Evolutionary conservation across 345 rosid genomes (phyloP).

Genomic region (Camelina sativa): DNA sequence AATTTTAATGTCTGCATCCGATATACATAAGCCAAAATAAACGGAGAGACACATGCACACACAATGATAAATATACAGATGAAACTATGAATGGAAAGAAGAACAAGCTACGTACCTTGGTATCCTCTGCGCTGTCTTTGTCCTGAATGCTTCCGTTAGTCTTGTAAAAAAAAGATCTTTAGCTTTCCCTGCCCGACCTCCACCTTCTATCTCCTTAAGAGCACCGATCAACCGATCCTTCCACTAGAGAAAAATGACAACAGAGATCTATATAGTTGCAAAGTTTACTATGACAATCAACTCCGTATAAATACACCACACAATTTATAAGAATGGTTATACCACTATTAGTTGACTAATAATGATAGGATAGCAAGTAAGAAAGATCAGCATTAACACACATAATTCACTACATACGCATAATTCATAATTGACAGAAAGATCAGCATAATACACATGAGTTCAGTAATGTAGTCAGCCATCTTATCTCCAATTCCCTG

Average conservation of each 20-base stretch:
- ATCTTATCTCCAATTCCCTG: conserved; percentile 86
- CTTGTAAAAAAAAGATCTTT: conserved; percentile 52
- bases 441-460: conserved; percentile 13
- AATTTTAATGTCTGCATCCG: conserved; percentile 14
- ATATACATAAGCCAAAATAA: conserved; percentile 6
- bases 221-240: conserved; percentile 79
- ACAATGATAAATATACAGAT: conserved; percentile 32
- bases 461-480: conserved; percentile 74
- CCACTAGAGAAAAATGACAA: conserved; percentile 66
- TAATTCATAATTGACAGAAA: no score
- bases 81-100: conserved; percentile 35
- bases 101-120: conserved; percentile 54
- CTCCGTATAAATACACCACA: no score
- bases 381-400: no score
- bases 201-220: conserved; percentile 72
- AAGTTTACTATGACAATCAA: conserved; percentile 14
- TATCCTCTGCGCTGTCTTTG: conserved; percentile 53
- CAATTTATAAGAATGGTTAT: conserved; percentile 22
- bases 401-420: no score
- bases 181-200: conserved; percentile 54
- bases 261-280: conserved; percentile 23
- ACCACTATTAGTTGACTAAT: conserved; percentile 16
- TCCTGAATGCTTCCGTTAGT: conserved; percentile 55
- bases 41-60: not conserved
- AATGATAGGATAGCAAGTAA: conserved; percentile 21